phyloP scores from a whole-genome alignment of 2,329 filamentous ascomycete genomes.

The Colletotrichum tamarilloi region DNA sequence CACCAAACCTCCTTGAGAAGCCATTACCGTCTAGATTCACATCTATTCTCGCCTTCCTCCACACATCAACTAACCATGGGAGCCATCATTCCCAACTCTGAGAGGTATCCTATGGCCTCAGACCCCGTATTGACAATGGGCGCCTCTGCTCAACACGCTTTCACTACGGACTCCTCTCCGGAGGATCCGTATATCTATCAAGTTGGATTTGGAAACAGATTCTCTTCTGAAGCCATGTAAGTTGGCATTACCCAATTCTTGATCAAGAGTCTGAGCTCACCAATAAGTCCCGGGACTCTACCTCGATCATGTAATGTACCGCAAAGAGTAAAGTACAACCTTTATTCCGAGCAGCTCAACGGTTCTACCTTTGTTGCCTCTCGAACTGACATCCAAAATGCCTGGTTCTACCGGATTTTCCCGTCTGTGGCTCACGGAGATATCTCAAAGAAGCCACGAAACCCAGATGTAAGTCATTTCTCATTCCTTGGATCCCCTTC shows the following conservation, averaged over 20 bases:
- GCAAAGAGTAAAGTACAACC: constrained; percentile 52
- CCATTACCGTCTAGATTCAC: background rate
- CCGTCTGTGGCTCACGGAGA: constrained; percentile 42
- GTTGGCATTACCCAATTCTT: background rate
- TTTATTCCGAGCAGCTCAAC: constrained; percentile 61
- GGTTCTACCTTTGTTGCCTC: constrained; percentile 49
- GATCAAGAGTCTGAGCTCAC: background rate
- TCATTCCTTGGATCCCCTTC: background rate
- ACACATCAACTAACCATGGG: constrained; percentile 15
- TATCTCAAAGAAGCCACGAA: constrained; percentile 26
- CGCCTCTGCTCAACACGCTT: constrained; percentile 34
- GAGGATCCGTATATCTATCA: constrained; percentile 39
- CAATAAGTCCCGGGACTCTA: constrained; percentile 28
- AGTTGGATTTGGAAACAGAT: constrained; percentile 39
- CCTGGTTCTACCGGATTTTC: constrained; percentile 46
- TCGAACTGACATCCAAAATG: constrained; percentile 35
- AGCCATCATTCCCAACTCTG: constrained; percentile 18
- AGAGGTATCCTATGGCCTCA: constrained; percentile 6
- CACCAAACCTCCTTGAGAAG: background rate
- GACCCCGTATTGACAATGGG: constrained; percentile 8
- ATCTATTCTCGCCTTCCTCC: background rate
- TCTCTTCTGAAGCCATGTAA: constrained; percentile 40
- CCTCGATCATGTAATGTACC: constrained; percentile 50
- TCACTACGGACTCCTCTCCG: constrained; percentile 25
- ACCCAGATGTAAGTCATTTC: constrained; percentile 26